phyloP scores from a whole-genome alignment of 305 asterid genomes.

The Fraxinus albicans region DNA sequence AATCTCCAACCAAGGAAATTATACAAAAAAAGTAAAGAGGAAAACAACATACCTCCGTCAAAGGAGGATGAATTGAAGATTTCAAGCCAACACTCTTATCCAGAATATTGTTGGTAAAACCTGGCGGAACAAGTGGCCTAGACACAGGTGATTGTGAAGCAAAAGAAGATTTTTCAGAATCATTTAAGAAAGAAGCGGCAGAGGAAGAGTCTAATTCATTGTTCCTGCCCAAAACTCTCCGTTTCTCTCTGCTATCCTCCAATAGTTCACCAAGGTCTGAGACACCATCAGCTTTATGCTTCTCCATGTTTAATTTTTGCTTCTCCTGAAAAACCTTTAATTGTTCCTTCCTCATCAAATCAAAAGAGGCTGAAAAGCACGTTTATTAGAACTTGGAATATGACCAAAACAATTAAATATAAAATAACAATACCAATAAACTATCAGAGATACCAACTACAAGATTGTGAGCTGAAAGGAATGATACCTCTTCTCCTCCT shows the following conservation, averaged over 20 bases:
- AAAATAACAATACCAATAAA: conserved; percentile 14
- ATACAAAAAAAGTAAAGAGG: background rate
- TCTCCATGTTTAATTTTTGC: conserved; percentile 51
- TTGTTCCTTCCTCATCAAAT: conserved; percentile 91
- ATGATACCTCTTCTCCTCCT: conserved; percentile 86
- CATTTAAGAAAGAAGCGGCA: conserved; percentile 34
- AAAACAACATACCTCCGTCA: conserved; percentile 50
- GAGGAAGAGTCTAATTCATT: conserved; percentile 48
- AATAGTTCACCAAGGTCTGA: conserved; percentile 40
- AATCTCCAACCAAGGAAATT: conserved; percentile 22
- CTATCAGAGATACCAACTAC: conserved; percentile 10
- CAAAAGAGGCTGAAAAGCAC: conserved; percentile 71
- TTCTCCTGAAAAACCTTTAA: conserved; percentile 80
- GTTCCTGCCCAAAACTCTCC: conserved; percentile 31
- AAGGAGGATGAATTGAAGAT: conserved; percentile 42
- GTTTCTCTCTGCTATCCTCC: conserved; percentile 53
- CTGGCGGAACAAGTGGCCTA: conserved; percentile 93
- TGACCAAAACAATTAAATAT: conserved; percentile 15
- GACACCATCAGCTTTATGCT: conserved; percentile 42
- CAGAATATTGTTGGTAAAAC: conserved; percentile 53
- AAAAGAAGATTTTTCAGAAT: conserved; percentile 57
- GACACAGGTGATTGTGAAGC: conserved; percentile 55
- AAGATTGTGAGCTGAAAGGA: conserved; percentile 18
- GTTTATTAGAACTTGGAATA: conserved; percentile 13
- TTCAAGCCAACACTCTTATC: conserved; percentile 65